Base-by-base conservation (phyloP, 495 filamentous ascomycete species). In the Podospora australis region DNA sequence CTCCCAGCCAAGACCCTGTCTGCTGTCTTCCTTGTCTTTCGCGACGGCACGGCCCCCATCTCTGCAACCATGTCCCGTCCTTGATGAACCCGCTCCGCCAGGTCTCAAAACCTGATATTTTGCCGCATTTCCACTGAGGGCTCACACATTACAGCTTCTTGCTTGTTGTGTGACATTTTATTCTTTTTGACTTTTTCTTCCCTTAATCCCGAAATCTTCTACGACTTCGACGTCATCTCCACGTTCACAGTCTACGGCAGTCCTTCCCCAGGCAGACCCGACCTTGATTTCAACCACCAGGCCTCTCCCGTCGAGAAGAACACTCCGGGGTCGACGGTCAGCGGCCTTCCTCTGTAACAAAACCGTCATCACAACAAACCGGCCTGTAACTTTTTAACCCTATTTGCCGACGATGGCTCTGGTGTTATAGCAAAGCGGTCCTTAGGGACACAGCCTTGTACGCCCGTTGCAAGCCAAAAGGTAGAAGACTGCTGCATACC, bases 361-460 rank as follows among this genome's bases (percentile, higher is more conserved):
- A 49, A 47, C 47, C 49, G 19, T 39, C 49, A 20, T 35, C 49
- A 50, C n/a, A 51, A 56, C 48, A 36, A 48, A 38, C 47, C 42
- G 13, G 17, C 36, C 50, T 52, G 23, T 55, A 32, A 56, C 48
- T 40, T 42, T 26, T 30, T n/a, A 44, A 30, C 45, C 21, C 26
- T 11, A 22, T 24, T 22, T 19, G n/a, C 41, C 49, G 41, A 65
- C 45, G 16, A 78, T 78, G 74, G 56, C 58, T 54, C 51, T 63
- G 36, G 60, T 54, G 51, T 79, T 78, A 79, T 79, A 79, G 72
- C 76, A 64, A 60, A 52, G 63, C 73, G 65, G 74, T 78, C 73
- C 74, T 60, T 71, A 76, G 74, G 75, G 74, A 76, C 75, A 69
- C 57, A 58, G 55, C 44, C 47, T 62, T 53, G 46, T 52, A 51